Conservation (phyloP, 2,329 filamentous ascomycete species). For the Fusarium sulawesiense region DNA sequence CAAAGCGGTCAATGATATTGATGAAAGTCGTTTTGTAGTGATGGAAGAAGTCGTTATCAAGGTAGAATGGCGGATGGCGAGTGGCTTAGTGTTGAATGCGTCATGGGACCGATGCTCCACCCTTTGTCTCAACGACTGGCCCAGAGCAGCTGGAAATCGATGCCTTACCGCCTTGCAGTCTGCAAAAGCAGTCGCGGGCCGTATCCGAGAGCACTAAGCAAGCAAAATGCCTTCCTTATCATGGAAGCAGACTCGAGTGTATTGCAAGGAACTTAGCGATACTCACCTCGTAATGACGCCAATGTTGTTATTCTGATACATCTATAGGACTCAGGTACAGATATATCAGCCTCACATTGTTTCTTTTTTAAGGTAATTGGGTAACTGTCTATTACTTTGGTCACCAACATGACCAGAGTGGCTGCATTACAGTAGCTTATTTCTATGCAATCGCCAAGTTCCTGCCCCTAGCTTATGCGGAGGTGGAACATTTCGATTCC, state of each 20-base stretch:
- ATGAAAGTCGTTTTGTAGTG: conserved; percentile 27
- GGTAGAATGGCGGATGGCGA: conserved; percentile 42
- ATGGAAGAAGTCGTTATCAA: conserved; percentile 43
- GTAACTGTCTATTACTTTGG: background rate
- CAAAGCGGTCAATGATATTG: conserved; percentile 13
- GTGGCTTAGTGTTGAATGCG: conserved; percentile 49
- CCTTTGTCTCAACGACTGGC: conserved; percentile 35
- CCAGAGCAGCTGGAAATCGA: conserved; percentile 30
- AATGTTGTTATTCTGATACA: background rate
- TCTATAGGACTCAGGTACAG: background rate
- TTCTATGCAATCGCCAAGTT: conserved; percentile 12
- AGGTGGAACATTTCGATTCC: conserved; percentile 7
- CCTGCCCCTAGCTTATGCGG: conserved; percentile 13
- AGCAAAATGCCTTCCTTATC: conserved; percentile 28
- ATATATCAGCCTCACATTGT: no score
- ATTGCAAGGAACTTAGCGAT: conserved; percentile 1
- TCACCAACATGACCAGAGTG: background rate
- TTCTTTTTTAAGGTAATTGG: background rate
- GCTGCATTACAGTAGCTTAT: conserved; percentile 5
- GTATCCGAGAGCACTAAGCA: conserved; percentile 31
- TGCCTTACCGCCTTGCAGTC: conserved; percentile 44
- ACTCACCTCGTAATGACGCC: conserved; percentile 8
- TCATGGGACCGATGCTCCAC: conserved; percentile 52
- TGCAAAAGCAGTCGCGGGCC: conserved; percentile 10
- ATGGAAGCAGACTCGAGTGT: conserved; percentile 2